Percentiles rank a stretch among this genome's conserved stretches.
Conservation (phyloP, 2,329 filamentous ascomycete species). For the Neobulgaria alba region DNA sequence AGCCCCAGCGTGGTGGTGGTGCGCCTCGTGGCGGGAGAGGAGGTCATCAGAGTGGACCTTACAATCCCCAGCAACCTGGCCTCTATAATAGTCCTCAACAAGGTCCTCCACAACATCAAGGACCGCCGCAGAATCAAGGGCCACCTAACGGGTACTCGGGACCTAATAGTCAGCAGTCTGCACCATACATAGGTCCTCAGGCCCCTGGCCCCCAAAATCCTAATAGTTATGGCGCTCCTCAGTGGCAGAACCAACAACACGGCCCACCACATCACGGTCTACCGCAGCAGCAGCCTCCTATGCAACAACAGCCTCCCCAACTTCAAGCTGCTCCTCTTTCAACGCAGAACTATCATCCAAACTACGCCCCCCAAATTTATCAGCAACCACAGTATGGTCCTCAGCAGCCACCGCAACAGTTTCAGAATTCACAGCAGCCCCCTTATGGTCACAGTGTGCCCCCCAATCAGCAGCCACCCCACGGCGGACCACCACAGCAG, state of each 20-base stretch:
- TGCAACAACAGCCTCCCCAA: constrained; percentile 10
- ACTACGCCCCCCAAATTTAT: constrained; percentile 49
- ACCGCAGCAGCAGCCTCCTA: constrained; percentile 15
- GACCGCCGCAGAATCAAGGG: constrained; percentile 17
- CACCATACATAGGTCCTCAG: constrained; percentile 29
- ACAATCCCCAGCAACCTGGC: constrained; percentile 20
- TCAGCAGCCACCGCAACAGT: constrained; percentile 25
- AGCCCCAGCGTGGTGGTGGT: constrained; percentile 25
- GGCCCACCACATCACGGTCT: constrained; percentile 18
- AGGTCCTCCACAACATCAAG: constrained; percentile 13
- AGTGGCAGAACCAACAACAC: constrained; percentile 24
- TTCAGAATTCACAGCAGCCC: constrained; percentile 22
- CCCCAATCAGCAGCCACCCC: constrained; percentile 27
- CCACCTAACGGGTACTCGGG: constrained; percentile 22
- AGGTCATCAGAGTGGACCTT: constrained; percentile 23
- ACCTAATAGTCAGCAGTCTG: constrained; percentile 22
- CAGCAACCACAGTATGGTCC: constrained; percentile 34
- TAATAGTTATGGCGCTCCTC: constrained; percentile 16
- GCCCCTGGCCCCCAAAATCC: constrained; percentile 21
- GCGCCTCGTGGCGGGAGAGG: constrained; percentile 25
- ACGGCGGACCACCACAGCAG: constrained; percentile 33
- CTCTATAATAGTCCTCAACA: constrained; percentile 18
- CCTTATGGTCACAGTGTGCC: constrained; percentile 30
- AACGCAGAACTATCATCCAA: constrained; percentile 48
- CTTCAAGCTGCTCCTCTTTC: constrained; percentile 37